Base-by-base conservation (phyloP, 441 rosid species). In the Omphalea diandra region DNA sequence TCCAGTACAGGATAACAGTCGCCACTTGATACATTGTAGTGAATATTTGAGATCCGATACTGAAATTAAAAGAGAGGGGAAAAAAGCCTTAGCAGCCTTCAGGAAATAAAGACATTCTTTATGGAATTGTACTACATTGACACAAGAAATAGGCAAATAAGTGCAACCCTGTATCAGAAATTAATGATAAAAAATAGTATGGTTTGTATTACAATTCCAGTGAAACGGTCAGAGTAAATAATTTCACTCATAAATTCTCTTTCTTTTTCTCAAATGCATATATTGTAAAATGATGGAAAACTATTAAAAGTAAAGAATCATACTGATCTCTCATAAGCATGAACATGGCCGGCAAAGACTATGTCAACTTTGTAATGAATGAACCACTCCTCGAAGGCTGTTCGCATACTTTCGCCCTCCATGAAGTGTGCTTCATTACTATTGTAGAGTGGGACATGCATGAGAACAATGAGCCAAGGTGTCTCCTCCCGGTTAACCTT, bases 41-140 rank as follows among this genome's bases (percentile, higher is more conserved):
- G 80, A 79, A 91, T 59, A 68, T 94, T 91, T 53, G 98, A 91
- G 72, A 91, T 75, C 36, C 97, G 91, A 77, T 90, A 86, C 99
- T 90, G 83, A 75, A 63, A 84, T 64, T 52, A 44, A 32, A 18
- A 10, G 17, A 17, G 26, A n/a, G 10, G 61, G 14, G 32, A 53
- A 43, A 47, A 7, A 8, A 36, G 2, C 5, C 9, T 54, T 54
- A 38, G 5, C 3, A 18, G 35, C 61, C 33, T 18, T 61, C 18
- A 29, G 1, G 5, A 7, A 1, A 32, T 24, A 40, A 58, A 0
- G 14, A 41, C 29, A 9, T 36, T 49, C 31, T 65, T 31, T 31
- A 10, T 47, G 41, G 56, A 52, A 11, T 1, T 40, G 44, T 10
- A 40, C 2, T 7, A 40, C 11, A 14, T 10, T 40, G 43, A 18